Evolutionary conservation across 208 protist genomes (phyloP).

Genomic region (Trypanosomatidae sp.): DNA sequence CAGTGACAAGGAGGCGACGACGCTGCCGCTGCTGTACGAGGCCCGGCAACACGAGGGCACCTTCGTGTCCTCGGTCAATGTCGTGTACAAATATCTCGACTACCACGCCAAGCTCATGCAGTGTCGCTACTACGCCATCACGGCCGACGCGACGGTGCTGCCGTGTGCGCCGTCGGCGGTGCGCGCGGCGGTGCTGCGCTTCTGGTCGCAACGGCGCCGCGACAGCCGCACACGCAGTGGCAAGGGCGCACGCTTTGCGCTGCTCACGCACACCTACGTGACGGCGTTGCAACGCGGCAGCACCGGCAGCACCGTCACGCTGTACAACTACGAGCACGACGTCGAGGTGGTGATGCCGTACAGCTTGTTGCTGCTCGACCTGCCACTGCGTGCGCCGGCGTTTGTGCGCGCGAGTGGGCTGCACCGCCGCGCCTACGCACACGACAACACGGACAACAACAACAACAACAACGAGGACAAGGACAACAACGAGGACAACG

Average conservation of each 20-base stretch:
- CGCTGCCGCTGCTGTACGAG: too few relatives aligned
- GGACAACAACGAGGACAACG: too few relatives aligned
- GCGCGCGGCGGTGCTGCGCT: conserved; percentile 23
- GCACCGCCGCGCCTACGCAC: conserved; percentile 13
- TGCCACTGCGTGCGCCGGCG: conserved; percentile 44
- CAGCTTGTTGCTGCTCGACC: conserved; percentile 52
- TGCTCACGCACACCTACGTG: conserved; percentile 31
- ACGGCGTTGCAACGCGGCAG: too few relatives aligned
- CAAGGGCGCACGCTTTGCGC: conserved; percentile 11
- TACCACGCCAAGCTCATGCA: conserved; percentile 53
- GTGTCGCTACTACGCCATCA: conserved; percentile 37
- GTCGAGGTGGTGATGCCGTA: conserved; percentile 35
- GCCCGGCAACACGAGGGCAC: conserved; percentile 63
- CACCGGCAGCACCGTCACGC: conserved; percentile 14
- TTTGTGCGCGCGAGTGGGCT: conserved; percentile 63
- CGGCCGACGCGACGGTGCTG: conserved; percentile 44
- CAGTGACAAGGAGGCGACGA: too few relatives aligned
- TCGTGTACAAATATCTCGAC: conserved; percentile 58
- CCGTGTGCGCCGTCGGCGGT: conserved; percentile 28
- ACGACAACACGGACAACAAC: conserved; percentile 7
- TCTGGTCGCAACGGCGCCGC: conserved; percentile 42
- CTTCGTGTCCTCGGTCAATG: conserved; percentile 70
- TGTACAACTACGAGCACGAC: conserved; percentile 62
- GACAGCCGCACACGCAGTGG: neutral
- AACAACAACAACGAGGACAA: neutral